A percentile compares a stretch with the other conserved stretches of the same genome.
phyloP scores from a whole-genome alignment of 1,284 basidiomycete species.

The Sphaerobolus stellatus region DNA sequence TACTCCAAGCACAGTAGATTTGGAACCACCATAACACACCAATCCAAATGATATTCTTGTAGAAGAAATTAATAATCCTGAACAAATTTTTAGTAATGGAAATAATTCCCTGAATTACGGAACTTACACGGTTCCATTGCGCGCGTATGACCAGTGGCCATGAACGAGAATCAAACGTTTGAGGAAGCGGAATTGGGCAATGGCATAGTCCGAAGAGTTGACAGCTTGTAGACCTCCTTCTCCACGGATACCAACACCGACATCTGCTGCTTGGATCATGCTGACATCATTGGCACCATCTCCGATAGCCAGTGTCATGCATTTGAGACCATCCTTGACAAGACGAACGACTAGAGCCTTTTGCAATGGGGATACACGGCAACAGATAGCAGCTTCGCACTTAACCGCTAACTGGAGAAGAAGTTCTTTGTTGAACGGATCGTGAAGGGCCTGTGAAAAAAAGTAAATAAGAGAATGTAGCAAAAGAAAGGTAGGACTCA shows the following conservation, averaged over 20 bases:
- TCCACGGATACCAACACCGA: constrained; percentile 93
- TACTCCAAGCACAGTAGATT: constrained; percentile 95
- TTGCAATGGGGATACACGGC: constrained; percentile 94
- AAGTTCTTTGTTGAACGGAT: constrained; percentile 73
- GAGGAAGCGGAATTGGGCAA: constrained; percentile 93
- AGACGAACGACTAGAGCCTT: constrained; percentile 92
- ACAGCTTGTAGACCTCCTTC: constrained; percentile 97
- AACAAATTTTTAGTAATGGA: neutral
- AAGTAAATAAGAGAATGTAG: constrained; percentile 1
- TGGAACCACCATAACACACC: constrained; percentile 98
- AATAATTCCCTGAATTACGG: neutral
- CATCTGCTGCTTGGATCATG: constrained; percentile 94
- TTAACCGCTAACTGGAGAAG: constrained; percentile 82
- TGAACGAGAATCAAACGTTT: constrained; percentile 90
- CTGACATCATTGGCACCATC: constrained; percentile 97
- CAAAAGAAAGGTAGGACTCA: constrained; percentile 30
- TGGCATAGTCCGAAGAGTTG: constrained; percentile 96
- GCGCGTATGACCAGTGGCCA: constrained; percentile 97
- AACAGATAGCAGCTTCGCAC: constrained; percentile 96
- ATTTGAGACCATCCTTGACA: constrained; percentile 87
- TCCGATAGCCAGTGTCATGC: constrained; percentile 93
- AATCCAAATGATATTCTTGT: constrained; percentile 97
- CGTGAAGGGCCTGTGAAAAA: constrained; percentile 61
- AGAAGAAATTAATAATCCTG: constrained; percentile 97
- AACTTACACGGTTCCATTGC: constrained; percentile 82